phyloP scores from a whole-genome alignment of 1,284 basidiomycete genomes.

The Rhodofomes roseus region DNA sequence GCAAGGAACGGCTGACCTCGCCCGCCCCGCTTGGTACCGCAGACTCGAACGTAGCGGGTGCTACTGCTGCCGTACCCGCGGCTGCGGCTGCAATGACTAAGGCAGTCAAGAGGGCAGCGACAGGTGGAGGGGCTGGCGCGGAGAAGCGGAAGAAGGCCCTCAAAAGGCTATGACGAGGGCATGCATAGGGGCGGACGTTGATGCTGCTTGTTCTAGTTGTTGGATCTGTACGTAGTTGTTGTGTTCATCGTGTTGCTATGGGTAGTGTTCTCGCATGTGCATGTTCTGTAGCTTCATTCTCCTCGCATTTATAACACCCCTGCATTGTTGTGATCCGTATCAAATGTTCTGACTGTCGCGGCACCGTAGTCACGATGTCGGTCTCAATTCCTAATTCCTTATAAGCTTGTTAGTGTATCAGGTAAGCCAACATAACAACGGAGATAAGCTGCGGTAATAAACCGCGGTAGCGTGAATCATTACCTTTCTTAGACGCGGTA shows the following conservation, averaged over 20 bases:
- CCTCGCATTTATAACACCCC: not conserved
- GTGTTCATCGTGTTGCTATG: not conserved
- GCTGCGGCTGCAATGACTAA: slow-evolving; percentile 41
- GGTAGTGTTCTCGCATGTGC: not conserved
- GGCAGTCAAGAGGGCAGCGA: slow-evolving; percentile 65
- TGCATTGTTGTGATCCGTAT: too few species aligned
- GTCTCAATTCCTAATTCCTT: too few species aligned
- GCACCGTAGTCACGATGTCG: too few species aligned
- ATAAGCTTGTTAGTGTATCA: too few species aligned
- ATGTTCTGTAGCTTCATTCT: not conserved
- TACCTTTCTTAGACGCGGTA: not conserved
- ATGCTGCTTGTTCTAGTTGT: slow-evolving; percentile 2
- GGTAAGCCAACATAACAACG: not conserved
- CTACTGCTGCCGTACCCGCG: slow-evolving; percentile 28
- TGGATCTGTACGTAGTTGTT: not conserved
- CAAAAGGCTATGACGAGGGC: slow-evolving; percentile 54
- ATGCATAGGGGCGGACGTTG: slow-evolving; percentile 17
- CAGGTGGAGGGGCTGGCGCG: slow-evolving; percentile 44
- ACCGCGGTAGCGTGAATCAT: not conserved
- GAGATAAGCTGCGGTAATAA: not conserved
- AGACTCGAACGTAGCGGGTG: slow-evolving; percentile 55
- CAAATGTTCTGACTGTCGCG: too few species aligned
- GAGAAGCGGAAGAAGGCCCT: slow-evolving; percentile 85
- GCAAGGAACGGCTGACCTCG: slow-evolving; percentile 56
- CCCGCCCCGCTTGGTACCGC: slow-evolving; percentile 64